phyloP scores from a whole-genome alignment of 2,329 filamentous ascomycete genomes.

The Scleromitrula shiraiana region DNA sequence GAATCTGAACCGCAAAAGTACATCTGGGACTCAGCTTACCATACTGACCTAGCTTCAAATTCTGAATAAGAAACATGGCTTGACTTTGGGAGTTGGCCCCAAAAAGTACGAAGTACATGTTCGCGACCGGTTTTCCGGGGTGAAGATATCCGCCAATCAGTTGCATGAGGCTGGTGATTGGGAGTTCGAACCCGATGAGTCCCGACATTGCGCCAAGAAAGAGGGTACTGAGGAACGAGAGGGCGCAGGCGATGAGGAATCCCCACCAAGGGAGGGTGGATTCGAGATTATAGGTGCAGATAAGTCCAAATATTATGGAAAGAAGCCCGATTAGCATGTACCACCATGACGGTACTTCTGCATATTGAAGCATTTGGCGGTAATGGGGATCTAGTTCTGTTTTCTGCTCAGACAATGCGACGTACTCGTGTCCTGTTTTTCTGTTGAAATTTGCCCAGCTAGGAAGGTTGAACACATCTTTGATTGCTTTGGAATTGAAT shows the following conservation, averaged over 20 bases:
- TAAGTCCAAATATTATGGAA: conserved; percentile 36
- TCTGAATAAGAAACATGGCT: conserved; percentile 36
- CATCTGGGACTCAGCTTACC: conserved; percentile 35
- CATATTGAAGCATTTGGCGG: conserved; percentile 39
- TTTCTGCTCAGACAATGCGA: not conserved
- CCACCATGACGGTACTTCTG: conserved; percentile 50
- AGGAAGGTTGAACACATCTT: conserved; percentile 20
- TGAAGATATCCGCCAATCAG: conserved; percentile 41
- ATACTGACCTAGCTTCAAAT: conserved; percentile 44
- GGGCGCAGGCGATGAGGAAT: conserved; percentile 21
- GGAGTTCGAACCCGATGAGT: conserved; percentile 39
- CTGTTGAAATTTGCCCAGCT: too few relatives aligned
- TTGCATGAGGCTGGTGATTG: conserved; percentile 40
- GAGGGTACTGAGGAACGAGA: conserved; percentile 25
- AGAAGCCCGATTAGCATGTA: conserved; percentile 40
- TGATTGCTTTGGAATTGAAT: conserved; percentile 34
- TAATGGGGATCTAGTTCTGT: conserved; percentile 34
- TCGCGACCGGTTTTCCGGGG: conserved; percentile 55
- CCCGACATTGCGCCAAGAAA: conserved; percentile 30
- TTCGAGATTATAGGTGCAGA: conserved; percentile 45
- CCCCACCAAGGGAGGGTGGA: conserved; percentile 35
- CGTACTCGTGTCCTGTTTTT: conserved; percentile 16
- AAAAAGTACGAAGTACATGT: conserved; percentile 68
- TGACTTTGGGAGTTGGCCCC: conserved; percentile 42
- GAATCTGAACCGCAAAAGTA: conserved; percentile 32